Base-by-base conservation (phyloP, 306 rosid species). In the Fragaria nilgerrensis region DNA sequence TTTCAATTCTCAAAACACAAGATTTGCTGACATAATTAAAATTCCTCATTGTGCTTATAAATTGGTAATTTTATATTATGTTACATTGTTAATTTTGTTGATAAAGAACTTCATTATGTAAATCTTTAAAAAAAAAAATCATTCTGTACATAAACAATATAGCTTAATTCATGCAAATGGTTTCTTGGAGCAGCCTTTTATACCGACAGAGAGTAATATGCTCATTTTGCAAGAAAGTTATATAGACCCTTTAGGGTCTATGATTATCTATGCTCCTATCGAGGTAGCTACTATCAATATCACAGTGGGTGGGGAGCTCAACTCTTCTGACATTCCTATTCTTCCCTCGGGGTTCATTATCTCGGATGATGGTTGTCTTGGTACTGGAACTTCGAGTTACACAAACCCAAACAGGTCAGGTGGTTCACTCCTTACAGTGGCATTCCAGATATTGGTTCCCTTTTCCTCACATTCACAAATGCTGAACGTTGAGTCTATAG, bases 271-370 rank as follows among this genome's bases (percentile, higher is more conserved):
- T 78, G 88, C 92, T 22, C 92, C 90, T 0, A 19, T 91, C 1
- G 88, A 86, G 82, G 13, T 77, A 16, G 23, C 77, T 10, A 12
- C 77, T 2, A 25, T 93, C 7, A 75, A 77, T 32, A 3, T 67
- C 17, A 84, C 81, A 3, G 65, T 65, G 0, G 70, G 39, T 0
- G 90, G 91, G 7, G 85, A 80, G 20, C 39, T 27, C 32, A 89
- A 88, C 74, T n/a, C 87, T n/a, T 82, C 84, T 0, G 4, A 17
- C 17, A 17, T 93, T 55, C 88, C 89, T 0, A 68, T 91, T 16
- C 96, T 93, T 37, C 91, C 97, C 1, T 87, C 91, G 0, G 98
- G 98, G n/a, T 62, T 90, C 10, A 59, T 91, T 7, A 82, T 93
- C 82, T 77, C 90, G 0, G 48, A 80, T 5, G 90, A 84, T 20